Base-by-base conservation (phyloP, 2,329 filamentous ascomycete species). In the Thelonectria rubi region DNA sequence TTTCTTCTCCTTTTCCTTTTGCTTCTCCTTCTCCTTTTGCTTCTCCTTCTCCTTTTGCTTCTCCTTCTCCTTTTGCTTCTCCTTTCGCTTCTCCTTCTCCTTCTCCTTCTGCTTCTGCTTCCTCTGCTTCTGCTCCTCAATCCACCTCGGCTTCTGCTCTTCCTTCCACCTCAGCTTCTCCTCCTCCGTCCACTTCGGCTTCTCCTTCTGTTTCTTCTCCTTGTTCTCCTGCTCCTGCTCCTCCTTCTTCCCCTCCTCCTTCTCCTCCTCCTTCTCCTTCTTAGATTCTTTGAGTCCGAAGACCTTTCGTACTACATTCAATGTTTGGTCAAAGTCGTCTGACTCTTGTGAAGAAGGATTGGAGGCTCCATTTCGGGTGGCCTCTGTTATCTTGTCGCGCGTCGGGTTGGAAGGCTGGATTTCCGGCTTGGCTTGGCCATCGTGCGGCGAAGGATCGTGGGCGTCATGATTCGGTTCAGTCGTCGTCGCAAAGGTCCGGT, bases 241-340 rank as follows among this genome's bases (percentile, higher is more conserved):
- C 26, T 8, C 5, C 26, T 30, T 30, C 26, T 24, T n/a, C n/a
- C n/a, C 21, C 21, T 3, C 7, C 21, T 30, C 26, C 26, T 45
- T 51, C 32, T 42, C 51, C 17, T 46, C 20, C 4, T 18, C 53
- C 26, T 45, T 51, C 32, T 42, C 51, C 17, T 46, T 18, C 4
- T 18, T 50, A 8, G 55, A 3, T n/a, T 64, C 42, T 10, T 64
- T 46, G 20, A 70, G 59, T 15, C 69, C 69, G 34, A 70, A 71
- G 21, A 72, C 68, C 59, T 63, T 70, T 34, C 68, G 65, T 3
- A 70, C 66, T 24, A 71, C 69, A 46, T 64, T 40, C 32, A 71
- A 55, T 20, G 69, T 60, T 43, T 72, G 65, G 3, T 65, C 49
- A 17, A 71, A 70, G 14, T 65, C 57, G 26, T 63, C 66, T 12